phyloP scores from a whole-genome alignment of 2,329 filamentous ascomycete genomes.

The Aspergillus pseudoviridinutans region DNA sequence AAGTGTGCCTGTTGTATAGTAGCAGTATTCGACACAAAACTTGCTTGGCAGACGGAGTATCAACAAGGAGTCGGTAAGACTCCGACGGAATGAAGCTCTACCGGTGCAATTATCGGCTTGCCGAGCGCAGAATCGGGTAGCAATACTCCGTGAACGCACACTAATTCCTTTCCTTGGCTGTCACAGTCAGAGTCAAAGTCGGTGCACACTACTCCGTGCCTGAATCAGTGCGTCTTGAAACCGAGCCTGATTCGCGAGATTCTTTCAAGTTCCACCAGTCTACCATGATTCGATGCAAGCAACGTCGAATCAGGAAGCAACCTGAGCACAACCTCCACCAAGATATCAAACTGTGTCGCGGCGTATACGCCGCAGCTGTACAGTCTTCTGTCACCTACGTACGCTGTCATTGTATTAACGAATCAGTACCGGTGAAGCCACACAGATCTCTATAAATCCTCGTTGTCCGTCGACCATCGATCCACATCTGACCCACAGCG shows the following conservation, averaged over 20 bases:
- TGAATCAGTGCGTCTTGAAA: background rate
- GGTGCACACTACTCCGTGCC: background rate
- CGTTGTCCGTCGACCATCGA: background rate
- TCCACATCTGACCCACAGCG: background rate
- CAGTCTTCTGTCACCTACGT: slow-evolving; percentile 1
- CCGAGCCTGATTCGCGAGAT: background rate
- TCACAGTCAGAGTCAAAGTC: background rate
- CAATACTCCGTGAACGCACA: background rate
- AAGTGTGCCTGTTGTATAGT: background rate
- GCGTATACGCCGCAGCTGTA: background rate
- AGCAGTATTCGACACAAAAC: background rate
- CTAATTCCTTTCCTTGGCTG: background rate
- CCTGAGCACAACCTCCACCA: background rate
- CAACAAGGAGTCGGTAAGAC: background rate
- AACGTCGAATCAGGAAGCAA: background rate
- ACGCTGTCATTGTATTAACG: slow-evolving; percentile 10
- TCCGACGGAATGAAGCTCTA: background rate
- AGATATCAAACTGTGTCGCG: background rate
- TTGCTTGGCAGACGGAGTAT: background rate
- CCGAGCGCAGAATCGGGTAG: background rate
- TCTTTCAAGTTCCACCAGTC: background rate
- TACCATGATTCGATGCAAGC: no score
- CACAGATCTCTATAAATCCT: background rate
- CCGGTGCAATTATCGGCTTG: background rate
- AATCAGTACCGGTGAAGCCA: background rate